Evolutionary conservation across 169 alveolate species (phyloP).

Genomic region (Plasmodium berghei): DNA sequence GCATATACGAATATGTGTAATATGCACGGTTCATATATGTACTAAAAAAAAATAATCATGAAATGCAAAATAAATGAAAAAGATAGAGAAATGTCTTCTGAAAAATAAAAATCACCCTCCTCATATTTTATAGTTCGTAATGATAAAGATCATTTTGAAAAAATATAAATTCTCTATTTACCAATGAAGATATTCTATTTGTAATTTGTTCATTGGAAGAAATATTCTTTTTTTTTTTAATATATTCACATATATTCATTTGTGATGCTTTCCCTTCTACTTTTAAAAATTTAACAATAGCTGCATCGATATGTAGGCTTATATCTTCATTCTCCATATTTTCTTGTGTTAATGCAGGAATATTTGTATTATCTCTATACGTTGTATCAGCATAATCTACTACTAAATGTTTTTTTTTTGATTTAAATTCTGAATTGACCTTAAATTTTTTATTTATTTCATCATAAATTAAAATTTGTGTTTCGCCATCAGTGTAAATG

Average conservation of each 20-base stretch:
- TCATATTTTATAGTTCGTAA: constrained; percentile 26
- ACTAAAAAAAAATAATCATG: too few species aligned
- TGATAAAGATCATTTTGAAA: constrained; percentile 38
- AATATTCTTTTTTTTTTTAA: constrained; percentile 35
- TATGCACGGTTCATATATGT: too few species aligned
- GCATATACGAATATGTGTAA: too few species aligned
- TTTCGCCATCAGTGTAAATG: constrained; percentile 20
- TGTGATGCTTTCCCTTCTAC: constrained; percentile 55
- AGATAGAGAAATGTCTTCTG: too few species aligned
- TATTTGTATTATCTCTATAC: constrained; percentile 31
- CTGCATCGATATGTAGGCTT: constrained; percentile 68
- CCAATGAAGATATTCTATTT: constrained; percentile 41
- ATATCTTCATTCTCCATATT: constrained; percentile 46
- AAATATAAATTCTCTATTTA: constrained; percentile 61
- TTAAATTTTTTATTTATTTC: constrained; percentile 20
- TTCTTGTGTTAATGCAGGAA: constrained; percentile 44
- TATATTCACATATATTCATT: constrained; percentile 29
- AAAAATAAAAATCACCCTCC: too few species aligned
- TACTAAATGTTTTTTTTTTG: constrained; percentile 36
- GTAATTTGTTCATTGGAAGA: constrained; percentile 61
- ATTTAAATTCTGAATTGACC: constrained; percentile 20
- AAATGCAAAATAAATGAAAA: too few species aligned
- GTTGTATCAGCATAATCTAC: constrained; percentile 37
- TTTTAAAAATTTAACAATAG: constrained; percentile 58
- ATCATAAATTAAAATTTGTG: constrained; percentile 59